Evolutionary conservation across 1,284 basidiomycete species (phyloP).

Genomic region (Rhodotorula sp.): DNA sequence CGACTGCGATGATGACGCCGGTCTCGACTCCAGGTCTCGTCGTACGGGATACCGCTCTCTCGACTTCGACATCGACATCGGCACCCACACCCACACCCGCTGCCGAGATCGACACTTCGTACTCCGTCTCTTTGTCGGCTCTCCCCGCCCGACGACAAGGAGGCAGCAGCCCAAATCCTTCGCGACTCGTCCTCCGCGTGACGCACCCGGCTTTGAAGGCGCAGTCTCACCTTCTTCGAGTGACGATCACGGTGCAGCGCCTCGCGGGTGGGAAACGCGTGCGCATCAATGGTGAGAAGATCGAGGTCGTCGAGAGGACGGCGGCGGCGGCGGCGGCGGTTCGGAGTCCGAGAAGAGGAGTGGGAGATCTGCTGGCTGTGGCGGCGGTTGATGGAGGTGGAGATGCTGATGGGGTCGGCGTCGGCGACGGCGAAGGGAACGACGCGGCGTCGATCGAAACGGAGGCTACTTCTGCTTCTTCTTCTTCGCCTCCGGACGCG

Average conservation of each 20-base stretch:
- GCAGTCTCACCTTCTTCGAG: slow-evolving; percentile 72
- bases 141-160: neutral
- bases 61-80: slow-evolving; percentile 40
- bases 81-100: neutral
- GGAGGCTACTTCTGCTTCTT: no score
- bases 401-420: no score
- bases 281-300: slow-evolving; percentile 77
- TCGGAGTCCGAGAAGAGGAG: no score
- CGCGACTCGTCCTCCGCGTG: slow-evolving; percentile 32
- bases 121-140: neutral
- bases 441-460: no score
- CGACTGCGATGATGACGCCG: slow-evolving; percentile 65
- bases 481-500: no score
- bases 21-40: slow-evolving; percentile 11
- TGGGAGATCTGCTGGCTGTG: slow-evolving; percentile 36
- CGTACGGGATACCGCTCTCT: slow-evolving; percentile 1
- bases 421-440: no score
- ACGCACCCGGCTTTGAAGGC: slow-evolving; percentile 28
- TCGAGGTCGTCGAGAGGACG: slow-evolving; percentile 56
- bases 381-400: no score
- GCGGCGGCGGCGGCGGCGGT: neutral
- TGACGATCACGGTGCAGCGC: slow-evolving; percentile 72
- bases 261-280: slow-evolving; percentile 64
- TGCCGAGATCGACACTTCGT: neutral
- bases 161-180: no score